Percentiles rank a stretch among this genome's conserved stretches.
These are phyloP conservation scores for Akanthomyces uredinophilus DNA, from an alignment of 2,329 filamentous ascomycete species.

Conservation along the genomic window DNA sequence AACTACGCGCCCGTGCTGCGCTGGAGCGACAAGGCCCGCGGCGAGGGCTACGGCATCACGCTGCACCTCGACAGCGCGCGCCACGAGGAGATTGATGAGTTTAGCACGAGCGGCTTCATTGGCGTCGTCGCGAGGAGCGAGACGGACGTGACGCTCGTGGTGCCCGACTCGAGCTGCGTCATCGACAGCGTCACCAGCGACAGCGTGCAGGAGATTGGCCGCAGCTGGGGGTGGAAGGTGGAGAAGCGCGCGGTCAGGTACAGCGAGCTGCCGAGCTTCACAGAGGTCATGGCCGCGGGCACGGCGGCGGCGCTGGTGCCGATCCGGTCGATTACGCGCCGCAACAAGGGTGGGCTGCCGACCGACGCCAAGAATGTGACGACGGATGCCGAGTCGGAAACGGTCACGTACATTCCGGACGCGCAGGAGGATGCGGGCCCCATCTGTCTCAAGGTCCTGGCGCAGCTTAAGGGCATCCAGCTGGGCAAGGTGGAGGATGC, in stretches of 20 bases:
- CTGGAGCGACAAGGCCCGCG: conserved; percentile 76
- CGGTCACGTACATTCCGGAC: conserved; percentile 49
- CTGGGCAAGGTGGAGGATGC: conserved; percentile 70
- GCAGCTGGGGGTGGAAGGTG: conserved; percentile 76
- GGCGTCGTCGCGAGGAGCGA: conserved; percentile 58
- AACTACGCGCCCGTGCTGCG: conserved; percentile 92
- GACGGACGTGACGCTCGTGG: conserved; percentile 63
- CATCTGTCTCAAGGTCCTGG: conserved; percentile 65
- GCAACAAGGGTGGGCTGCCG: conserved; percentile 27
- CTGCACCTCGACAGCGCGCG: conserved; percentile 84
- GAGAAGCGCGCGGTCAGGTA: conserved; percentile 69
- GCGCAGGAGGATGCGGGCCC: conserved; percentile 65
- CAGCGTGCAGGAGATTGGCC: conserved; percentile 69
- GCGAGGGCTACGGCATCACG: conserved; percentile 86
- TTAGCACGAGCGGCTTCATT: conserved; percentile 90
- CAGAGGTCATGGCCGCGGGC: conserved; percentile 84
- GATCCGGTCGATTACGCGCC: conserved; percentile 82
- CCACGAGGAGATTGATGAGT: conserved; percentile 86
- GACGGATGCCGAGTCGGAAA: conserved; percentile 42
- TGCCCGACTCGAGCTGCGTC: conserved; percentile 82
- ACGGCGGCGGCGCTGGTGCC: conserved; percentile 89
- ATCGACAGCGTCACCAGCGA: conserved; percentile 84
- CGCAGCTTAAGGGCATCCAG: conserved; percentile 79
- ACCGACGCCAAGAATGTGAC: conserved; percentile 27
- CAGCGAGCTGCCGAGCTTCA: conserved; percentile 47